Evolutionary conservation across 192 early-diverging fungal genomes (phyloP).

Genomic region (Umbelopsis sp.): DNA sequence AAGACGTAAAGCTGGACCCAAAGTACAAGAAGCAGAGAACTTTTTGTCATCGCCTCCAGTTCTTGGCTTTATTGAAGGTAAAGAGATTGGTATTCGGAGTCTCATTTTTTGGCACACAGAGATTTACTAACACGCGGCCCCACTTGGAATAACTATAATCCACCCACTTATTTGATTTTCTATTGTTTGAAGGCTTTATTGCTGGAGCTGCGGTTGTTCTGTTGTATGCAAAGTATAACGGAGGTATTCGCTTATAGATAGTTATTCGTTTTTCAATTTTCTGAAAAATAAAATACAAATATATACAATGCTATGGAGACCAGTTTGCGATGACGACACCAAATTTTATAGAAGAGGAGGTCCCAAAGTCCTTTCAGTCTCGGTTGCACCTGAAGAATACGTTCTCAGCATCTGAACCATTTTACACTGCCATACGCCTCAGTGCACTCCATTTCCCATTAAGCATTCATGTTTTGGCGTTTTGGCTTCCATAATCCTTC

Average conservation of each 20-base stretch:
- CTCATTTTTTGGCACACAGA: not conserved
- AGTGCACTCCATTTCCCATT: not conserved
- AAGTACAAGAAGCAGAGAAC: conserved; percentile 11
- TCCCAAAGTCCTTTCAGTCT: not conserved
- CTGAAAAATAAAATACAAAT: not conserved
- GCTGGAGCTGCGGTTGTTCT: conserved; percentile 15
- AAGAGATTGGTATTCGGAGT: not conserved
- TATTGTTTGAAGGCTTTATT: conserved; percentile 1
- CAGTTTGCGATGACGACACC: conserved; percentile 1
- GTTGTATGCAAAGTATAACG: conserved; percentile 17
- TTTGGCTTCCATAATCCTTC: conserved; percentile 93
- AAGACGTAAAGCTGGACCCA: conserved; percentile 11
- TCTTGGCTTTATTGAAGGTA: conserved; percentile 20
- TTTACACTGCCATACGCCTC: not conserved
- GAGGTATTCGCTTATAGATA: conserved; percentile 11
- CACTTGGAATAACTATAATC: no score
- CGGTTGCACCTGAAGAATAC: not conserved
- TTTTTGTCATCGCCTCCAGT: conserved; percentile 12
- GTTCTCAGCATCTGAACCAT: not conserved
- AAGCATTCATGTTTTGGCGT: conserved; percentile 81
- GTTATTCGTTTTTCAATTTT: not conserved
- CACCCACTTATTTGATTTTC: not conserved
- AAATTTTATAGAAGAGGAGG: not conserved
- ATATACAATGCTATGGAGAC: not conserved
- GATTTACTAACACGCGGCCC: not conserved